Conservation (phyloP, 176 grass and related monocot genomes). For the Paspalum vaginatum region DNA sequence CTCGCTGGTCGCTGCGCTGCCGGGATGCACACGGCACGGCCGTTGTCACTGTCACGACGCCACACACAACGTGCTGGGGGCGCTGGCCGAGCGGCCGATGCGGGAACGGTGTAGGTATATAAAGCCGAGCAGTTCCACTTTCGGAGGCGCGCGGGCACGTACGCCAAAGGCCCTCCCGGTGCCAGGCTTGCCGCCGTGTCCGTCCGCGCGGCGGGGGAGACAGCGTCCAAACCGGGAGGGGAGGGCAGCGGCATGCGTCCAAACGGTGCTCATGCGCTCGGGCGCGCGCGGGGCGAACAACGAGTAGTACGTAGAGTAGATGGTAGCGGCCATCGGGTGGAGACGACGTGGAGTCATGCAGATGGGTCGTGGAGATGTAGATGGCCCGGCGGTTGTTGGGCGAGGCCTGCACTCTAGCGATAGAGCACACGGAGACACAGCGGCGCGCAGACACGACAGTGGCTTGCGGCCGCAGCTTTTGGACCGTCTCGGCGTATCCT, state of each 20-base stretch:
- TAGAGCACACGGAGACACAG: neutral
- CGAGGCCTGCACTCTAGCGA: neutral
- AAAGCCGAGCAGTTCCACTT: neutral
- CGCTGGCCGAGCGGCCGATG: neutral
- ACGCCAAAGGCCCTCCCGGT: neutral
- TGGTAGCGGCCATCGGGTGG: neutral
- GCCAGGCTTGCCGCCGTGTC: constrained; percentile 1
- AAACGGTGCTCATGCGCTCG: neutral
- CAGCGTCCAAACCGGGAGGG: neutral
- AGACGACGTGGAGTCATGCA: neutral
- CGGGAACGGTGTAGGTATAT: neutral
- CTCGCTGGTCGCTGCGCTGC: neutral
- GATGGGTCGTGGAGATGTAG: no score
- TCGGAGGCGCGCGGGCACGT: neutral
- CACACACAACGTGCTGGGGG: no score
- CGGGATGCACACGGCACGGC: neutral
- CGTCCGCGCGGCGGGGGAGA: neutral
- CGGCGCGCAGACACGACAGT: neutral
- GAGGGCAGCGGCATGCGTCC: constrained; percentile 27
- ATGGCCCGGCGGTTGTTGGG: neutral
- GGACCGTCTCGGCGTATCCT: neutral
- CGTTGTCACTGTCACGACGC: neutral
- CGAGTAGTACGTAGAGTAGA: no score
- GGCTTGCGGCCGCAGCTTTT: neutral
- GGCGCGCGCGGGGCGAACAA: neutral